These are phyloP conservation scores for Nakazawaea holstii DNA, from an alignment of 805 yeast species.

Conservation along the genomic window DNA sequence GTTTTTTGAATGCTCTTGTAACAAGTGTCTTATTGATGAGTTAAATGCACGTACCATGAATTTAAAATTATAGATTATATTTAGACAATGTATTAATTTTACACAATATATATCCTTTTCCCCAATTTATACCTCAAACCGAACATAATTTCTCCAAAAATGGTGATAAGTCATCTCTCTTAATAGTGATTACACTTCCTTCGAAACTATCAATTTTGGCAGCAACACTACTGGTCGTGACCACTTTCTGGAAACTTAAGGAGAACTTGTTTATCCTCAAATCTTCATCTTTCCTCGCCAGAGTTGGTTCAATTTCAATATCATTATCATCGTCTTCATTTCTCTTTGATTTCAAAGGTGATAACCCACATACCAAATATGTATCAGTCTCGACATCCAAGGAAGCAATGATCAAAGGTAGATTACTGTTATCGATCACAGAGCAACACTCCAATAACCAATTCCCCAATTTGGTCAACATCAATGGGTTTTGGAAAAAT, in stretches of 20 bases:
- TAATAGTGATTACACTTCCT: conserved; percentile 84
- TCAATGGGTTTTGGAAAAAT: conserved; percentile 80
- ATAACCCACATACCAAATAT: conserved; percentile 83
- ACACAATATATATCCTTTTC: background rate
- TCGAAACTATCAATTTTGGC: conserved; percentile 93
- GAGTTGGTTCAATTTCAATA: conserved; percentile 17
- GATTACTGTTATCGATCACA: conserved; percentile 60
- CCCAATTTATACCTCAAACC: background rate
- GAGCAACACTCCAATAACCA: conserved; percentile 92
- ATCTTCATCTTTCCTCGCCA: conserved; percentile 34
- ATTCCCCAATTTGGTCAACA: conserved; percentile 74
- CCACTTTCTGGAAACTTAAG: conserved; percentile 85
- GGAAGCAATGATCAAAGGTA: conserved; percentile 85
- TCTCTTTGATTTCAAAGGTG: conserved; percentile 66
- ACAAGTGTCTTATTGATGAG: conserved; percentile 28
- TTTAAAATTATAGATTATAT: background rate
- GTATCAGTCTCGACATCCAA: conserved; percentile 69
- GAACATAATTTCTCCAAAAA: conserved; percentile 65
- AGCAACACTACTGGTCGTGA: conserved; percentile 78
- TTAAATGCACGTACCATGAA: background rate
- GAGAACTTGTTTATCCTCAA: conserved; percentile 68
- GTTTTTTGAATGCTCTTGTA: conserved; percentile 56
- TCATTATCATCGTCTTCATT: conserved; percentile 25
- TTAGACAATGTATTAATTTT: background rate
- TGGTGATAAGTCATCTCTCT: conserved; percentile 82